Percentiles rank a stretch among this genome's conserved stretches.
phyloP scores from a whole-genome alignment of 2,329 filamentous ascomycete species.

The Sarocladiaceae sp. region DNA sequence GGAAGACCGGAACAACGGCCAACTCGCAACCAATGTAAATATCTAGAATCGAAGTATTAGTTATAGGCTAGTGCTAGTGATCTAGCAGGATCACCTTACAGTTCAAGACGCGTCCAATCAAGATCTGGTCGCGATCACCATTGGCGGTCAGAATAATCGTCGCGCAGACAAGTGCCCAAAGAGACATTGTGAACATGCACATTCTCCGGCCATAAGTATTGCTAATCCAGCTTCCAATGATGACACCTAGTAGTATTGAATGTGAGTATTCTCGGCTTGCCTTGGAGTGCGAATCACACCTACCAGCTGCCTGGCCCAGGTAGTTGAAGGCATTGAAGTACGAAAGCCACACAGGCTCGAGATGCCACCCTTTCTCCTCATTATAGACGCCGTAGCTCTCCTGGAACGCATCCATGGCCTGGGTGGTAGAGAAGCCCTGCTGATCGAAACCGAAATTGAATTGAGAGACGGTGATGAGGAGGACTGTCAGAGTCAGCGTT shows the following conservation, averaged over 20 bases:
- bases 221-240: slow-evolving; percentile 24
- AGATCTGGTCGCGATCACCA: slow-evolving; percentile 22
- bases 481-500: slow-evolving; percentile 9
- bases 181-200: slow-evolving; percentile 31
- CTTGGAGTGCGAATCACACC: too few relatives aligned
- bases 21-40: slow-evolving; percentile 35
- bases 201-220: slow-evolving; percentile 27
- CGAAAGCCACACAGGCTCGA: background rate
- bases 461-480: slow-evolving; percentile 24
- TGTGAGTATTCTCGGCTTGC: too few relatives aligned
- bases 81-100: too few relatives aligned
- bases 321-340: slow-evolving; percentile 8
- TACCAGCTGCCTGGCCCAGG: slow-evolving; percentile 5
- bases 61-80: too few relatives aligned
- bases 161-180: slow-evolving; percentile 26
- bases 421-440: slow-evolving; percentile 25
- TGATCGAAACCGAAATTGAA: slow-evolving; percentile 33
- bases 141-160: slow-evolving; percentile 27
- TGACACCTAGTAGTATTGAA: slow-evolving; percentile 15
- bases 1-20: slow-evolving; percentile 27
- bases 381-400: slow-evolving; percentile 21
- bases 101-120: slow-evolving; percentile 28
- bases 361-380: background rate
- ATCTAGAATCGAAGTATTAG: too few relatives aligned
- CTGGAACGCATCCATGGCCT: slow-evolving; percentile 27